phyloP scores from a whole-genome alignment of 352 stramenopile species.

The Phytophthora pisi region DNA sequence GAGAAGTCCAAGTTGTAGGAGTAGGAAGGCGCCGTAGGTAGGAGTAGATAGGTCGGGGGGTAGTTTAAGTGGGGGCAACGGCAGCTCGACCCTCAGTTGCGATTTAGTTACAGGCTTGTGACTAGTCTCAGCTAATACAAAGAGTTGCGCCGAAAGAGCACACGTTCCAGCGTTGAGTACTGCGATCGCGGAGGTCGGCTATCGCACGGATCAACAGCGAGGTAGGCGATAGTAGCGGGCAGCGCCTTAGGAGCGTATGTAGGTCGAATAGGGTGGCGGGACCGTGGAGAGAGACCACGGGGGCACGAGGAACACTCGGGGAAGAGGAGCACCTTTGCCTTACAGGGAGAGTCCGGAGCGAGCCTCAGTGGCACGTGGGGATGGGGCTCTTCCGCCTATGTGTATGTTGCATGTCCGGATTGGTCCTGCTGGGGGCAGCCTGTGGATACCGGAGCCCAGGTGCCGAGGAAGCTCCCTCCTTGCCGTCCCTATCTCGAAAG shows the following conservation, averaged over 20 bases:
- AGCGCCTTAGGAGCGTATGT: background rate
- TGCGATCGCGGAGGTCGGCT: too few relatives aligned
- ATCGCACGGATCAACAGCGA: too few relatives aligned
- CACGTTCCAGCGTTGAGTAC: background rate
- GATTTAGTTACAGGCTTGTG: background rate
- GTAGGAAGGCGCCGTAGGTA: background rate
- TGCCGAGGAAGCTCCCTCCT: background rate
- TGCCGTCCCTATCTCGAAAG: background rate
- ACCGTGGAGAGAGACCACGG: background rate
- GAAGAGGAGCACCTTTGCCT: background rate
- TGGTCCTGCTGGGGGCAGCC: background rate
- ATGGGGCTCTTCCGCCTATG: background rate
- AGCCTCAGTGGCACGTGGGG: background rate
- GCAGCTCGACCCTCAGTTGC: background rate
- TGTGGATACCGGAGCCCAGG: background rate
- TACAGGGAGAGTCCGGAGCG: background rate
- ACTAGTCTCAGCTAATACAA: background rate
- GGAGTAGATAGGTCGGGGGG: background rate
- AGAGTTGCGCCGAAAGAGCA: background rate
- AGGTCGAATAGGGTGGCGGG: background rate
- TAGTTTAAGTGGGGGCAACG: background rate
- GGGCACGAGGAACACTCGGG: background rate
- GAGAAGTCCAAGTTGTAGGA: background rate
- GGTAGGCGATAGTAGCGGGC: too few relatives aligned
- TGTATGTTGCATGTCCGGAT: background rate